Conservation (phyloP, 2,329 filamentous ascomycete genomes). For the Sporothrix euskadiensis region DNA sequence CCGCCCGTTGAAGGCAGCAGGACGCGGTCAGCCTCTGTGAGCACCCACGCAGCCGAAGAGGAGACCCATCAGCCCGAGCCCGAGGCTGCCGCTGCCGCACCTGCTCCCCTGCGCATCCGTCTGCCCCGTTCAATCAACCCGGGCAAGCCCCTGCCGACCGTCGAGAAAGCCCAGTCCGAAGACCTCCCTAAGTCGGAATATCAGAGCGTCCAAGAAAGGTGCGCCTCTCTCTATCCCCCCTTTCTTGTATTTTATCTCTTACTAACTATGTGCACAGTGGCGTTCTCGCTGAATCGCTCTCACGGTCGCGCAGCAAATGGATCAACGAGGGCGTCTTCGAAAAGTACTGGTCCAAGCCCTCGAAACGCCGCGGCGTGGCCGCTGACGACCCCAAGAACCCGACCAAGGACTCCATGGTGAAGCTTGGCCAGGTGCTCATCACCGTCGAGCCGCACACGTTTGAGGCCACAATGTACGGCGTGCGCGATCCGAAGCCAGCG, state of each 20-base stretch:
- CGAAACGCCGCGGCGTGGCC: slow-evolving; percentile 65
- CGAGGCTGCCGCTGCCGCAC: slow-evolving; percentile 29
- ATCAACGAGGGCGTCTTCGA: slow-evolving; percentile 71
- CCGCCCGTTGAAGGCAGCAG: slow-evolving; percentile 47
- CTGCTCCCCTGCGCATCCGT: slow-evolving; percentile 43
- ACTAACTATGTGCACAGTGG: slow-evolving; percentile 53
- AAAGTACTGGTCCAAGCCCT: slow-evolving; percentile 74
- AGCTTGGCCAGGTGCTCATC: slow-evolving; percentile 71
- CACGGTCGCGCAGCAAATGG: slow-evolving; percentile 73
- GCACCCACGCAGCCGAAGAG: slow-evolving; percentile 36
- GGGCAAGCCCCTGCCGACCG: slow-evolving; percentile 69
- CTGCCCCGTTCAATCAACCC: slow-evolving; percentile 65
- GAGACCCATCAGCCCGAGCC: slow-evolving; percentile 38
- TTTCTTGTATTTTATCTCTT: not conserved
- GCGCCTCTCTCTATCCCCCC: slow-evolving; percentile 29
- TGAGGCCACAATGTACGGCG: slow-evolving; percentile 71
- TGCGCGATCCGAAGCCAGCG: slow-evolving; percentile 63
- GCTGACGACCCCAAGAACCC: slow-evolving; percentile 67
- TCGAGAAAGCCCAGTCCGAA: slow-evolving; percentile 65
- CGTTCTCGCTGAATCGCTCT: slow-evolving; percentile 71
- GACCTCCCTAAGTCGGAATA: slow-evolving; percentile 66
- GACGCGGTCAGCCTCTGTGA: slow-evolving; percentile 44
- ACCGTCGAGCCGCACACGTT: slow-evolving; percentile 79
- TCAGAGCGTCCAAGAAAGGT: slow-evolving; percentile 74
- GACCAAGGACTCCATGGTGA: slow-evolving; percentile 69